Evolutionary conservation across 257 asterid genomes (phyloP), one percentile per base, ranked within the genome.

Genomic region (Gentiana macrophylla): DNA sequence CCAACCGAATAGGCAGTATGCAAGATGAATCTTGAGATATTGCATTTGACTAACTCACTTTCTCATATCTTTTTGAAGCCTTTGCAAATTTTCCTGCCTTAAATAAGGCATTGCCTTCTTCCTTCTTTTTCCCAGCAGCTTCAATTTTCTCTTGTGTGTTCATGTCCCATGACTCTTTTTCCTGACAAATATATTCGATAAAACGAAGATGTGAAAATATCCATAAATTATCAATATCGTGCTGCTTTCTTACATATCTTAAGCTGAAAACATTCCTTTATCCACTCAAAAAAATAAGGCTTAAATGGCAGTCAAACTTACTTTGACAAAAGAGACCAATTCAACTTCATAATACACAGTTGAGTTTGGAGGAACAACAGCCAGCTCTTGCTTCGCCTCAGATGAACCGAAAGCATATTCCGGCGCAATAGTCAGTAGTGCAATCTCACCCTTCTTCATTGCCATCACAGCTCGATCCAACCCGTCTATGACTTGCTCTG

Each of bases 131-230:
- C 43, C 64, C 63, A 4, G 77, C 80, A 34, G 76, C 80, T 49
- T 70, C 80, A 52, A 74, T 59, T 32, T 74, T 74, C 64, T 74
- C 80, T 47, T 67, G 60, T 6, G 71, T 74, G 56, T 67, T 70
- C 80, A 74, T 70, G 60, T 74, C 80, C 80, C 80, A 74, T 8
- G 80, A 74, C 52, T 74, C 77, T 37, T 66, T 74, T 32, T 74
- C 80, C 76, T 74, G 56, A 35, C 51, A 5, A 35, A 46, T 6
- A 24, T 24, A 24, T 24, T 24, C 24, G 24, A 24, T 24, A 24
- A 24, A 24, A 24, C 24, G 24, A 24, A 24, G 24, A 24, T 24
- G 24, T 24, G 24, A 24, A 24, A 24, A 24, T 24, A 24, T 24
- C 24, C 24, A 24, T 24, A 24, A 24, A 24, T 24, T 24, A 24